A percentile compares a stretch with the other conserved stretches of the same genome.
These are phyloP conservation scores for Colletotrichum nymphaeae DNA, from an alignment of 2,329 filamentous ascomycete genomes.

Conservation along the genomic window DNA sequence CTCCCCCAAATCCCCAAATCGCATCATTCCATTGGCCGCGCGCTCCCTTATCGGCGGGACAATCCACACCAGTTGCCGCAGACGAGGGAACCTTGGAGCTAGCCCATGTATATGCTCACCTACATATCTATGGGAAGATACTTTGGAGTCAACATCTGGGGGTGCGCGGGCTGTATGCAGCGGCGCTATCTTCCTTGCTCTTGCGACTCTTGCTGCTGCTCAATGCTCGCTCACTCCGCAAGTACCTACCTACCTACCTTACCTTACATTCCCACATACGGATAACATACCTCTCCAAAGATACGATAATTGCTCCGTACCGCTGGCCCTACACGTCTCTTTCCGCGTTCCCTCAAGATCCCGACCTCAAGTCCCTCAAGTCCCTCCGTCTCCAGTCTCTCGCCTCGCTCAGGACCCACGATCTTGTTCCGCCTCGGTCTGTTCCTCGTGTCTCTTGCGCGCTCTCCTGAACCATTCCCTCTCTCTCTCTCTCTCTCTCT, in stretches of 20 bases:
- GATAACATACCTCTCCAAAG: neutral
- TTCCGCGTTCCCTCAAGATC: neutral
- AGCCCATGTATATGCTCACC: neutral
- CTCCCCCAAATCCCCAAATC: neutral
- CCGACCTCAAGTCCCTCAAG: neutral
- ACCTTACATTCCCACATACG: neutral
- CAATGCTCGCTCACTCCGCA: neutral
- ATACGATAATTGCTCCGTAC: neutral
- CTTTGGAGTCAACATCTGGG: neutral
- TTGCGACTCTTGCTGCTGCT: neutral
- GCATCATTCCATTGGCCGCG: constrained; percentile 19
- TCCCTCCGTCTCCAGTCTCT: neutral
- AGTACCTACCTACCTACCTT: neutral
- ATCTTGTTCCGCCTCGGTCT: constrained; percentile 19
- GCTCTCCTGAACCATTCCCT: neutral
- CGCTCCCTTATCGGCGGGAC: constrained; percentile 28
- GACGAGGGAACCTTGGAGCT: constrained; percentile 20
- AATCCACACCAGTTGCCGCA: constrained; percentile 17
- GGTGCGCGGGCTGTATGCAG: neutral
- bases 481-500: neutral
- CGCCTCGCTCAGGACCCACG: constrained; percentile 8
- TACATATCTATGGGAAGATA: neutral
- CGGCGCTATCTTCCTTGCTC: neutral
- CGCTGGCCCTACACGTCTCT: neutral
- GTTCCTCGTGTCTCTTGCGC: neutral